Base-by-base conservation (phyloP, 306 rosid genomes). In the Quercus agrifolia region DNA sequence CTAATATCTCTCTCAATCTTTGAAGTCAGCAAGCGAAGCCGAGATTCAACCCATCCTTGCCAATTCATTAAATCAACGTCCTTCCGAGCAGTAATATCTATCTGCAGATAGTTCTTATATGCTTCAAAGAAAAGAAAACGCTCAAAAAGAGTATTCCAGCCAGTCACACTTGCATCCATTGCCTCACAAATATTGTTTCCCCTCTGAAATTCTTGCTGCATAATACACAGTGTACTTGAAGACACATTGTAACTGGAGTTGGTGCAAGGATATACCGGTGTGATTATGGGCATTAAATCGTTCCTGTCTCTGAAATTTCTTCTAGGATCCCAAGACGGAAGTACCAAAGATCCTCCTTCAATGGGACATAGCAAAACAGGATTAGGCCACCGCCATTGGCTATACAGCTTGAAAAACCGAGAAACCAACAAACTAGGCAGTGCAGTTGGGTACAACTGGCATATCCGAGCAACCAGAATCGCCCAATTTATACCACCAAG, bases 211-310 rank as follows among this genome's bases (percentile, higher is more conserved):
- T 73, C 63, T 28, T 52, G 23, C 44, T 3, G 30, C 77, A 56
- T 56, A 18, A 56, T 44, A 30, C 19, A 18, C 11, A 74, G 17
- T 12, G 77, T 74, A 19, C 77, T 74, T 1, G 15, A 56, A 18
- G 77, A 74, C 17, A 74, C 77, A 18, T 56, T 74, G 67, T 74
- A 56, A 28, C 67, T 55, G 2, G 77, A 74, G 66, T 74, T 74
- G 64, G 8, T 74, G 30, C 19, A 73, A 55, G 76, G 76, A 73
- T 52, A 73, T 17, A 44, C 17, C 0, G 76, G 63, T 0, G 76
- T 54, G 6, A 73, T 73, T 52, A 73, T 25, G 7, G 76, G 76
- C 76, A 73, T 73, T 15, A 73, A 6, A 17, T 73, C 62, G 15
- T 15, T 73, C 17, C 76, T 14, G 14, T 73, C 46, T 38, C 46